These are phyloP conservation scores for Fusarium bactridioides DNA, from an alignment of 2,329 filamentous ascomycete genomes.

Conservation along the genomic window DNA sequence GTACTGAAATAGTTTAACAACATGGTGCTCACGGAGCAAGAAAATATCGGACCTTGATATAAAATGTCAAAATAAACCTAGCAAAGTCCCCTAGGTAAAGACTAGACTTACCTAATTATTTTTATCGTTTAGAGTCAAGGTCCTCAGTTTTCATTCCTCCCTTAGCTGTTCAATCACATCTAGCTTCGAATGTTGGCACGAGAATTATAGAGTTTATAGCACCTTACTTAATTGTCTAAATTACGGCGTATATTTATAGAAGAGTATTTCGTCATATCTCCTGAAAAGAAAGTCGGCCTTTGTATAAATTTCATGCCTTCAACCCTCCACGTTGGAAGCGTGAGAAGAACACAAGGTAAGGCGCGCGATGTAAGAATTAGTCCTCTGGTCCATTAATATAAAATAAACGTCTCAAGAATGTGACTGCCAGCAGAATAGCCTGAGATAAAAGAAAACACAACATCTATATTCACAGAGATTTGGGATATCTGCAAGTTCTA, in stretches of 20 bases:
- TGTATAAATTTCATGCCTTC: fast-evolving
- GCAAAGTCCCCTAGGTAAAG: fast-evolving
- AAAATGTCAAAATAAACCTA: fast-evolving
- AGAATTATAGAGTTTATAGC: neutral
- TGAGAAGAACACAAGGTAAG: neutral
- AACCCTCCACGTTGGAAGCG: neutral
- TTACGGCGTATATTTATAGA: neutral
- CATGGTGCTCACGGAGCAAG: too few species aligned
- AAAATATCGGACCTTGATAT: too few species aligned
- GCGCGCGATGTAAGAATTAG: neutral
- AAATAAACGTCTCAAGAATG: neutral
- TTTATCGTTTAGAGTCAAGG: too few species aligned
- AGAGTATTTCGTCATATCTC: fast-evolving
- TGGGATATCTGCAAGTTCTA: neutral
- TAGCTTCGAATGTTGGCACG: fast-evolving
- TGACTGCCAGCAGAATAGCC: neutral
- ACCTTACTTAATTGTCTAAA: neutral
- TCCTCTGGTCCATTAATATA: fast-evolving
- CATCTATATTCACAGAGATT: fast-evolving
- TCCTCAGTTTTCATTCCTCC: fast-evolving
- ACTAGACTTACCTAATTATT: fast-evolving
- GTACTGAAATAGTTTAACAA: fast-evolving
- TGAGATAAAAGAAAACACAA: fast-evolving
- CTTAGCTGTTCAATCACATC: fast-evolving
- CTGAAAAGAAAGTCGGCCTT: fast-evolving